Evolutionary conservation across 176 grass and related monocot species (phyloP).

Genomic region (Bonia amplexicaulis): DNA sequence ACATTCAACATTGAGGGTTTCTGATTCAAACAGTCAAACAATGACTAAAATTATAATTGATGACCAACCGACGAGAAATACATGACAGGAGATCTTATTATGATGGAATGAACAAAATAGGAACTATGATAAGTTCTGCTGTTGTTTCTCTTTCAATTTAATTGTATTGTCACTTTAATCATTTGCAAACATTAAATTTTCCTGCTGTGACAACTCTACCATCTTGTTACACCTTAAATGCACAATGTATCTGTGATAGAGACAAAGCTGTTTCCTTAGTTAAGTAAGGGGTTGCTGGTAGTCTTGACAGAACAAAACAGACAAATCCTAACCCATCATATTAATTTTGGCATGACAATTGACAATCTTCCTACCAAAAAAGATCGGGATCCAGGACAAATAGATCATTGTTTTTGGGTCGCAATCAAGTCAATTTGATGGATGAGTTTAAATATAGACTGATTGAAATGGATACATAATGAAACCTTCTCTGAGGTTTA

Average conservation of each 20-base stretch:
- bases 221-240: conserved; percentile 7
- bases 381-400: neutral
- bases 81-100: neutral
- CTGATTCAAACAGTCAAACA: neutral
- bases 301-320: conserved; percentile 5
- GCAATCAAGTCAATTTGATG: neutral
- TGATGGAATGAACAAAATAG: conserved; percentile 25
- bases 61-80: neutral
- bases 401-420: neutral
- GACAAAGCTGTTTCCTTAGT: conserved; percentile 3
- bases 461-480: neutral
- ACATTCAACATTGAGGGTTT: neutral
- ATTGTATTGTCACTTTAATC: conserved; percentile 7
- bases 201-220: neutral
- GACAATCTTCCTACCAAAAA: conserved; percentile 2
- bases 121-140: neutral
- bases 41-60: conserved; percentile 5
- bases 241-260: neutral
- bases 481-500: neutral
- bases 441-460: neutral
- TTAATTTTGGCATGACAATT: neutral
- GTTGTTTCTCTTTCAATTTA: conserved; percentile 19
- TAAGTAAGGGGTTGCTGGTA: neutral
- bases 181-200: conserved; percentile 11
- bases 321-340: neutral